A percentile compares a stretch with the other conserved stretches of the same genome.
Conservation (phyloP, 192 early-diverging fungal species). For the Paraglomus brasilianum region DNA sequence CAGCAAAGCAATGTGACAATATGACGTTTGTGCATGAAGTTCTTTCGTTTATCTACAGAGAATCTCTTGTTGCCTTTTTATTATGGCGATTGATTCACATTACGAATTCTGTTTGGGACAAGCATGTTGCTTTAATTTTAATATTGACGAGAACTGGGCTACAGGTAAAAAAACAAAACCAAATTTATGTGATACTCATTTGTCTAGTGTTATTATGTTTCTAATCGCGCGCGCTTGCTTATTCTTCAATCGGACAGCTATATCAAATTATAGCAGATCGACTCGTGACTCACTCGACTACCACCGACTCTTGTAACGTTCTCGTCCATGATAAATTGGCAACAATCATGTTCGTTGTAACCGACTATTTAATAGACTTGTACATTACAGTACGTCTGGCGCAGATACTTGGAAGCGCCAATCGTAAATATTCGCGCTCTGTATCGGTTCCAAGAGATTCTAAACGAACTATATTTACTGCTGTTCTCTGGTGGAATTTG, state of each 20-base stretch:
- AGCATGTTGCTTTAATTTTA: constrained; percentile 3
- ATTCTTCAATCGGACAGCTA: too few relatives aligned
- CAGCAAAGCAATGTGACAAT: too few relatives aligned
- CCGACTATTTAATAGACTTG: not conserved
- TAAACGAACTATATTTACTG: constrained; percentile 16
- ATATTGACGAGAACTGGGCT: constrained; percentile 2
- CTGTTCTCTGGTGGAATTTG: constrained; percentile 27
- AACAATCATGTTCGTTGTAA: too few relatives aligned
- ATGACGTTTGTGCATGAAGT: too few relatives aligned
- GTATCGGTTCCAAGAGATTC: not conserved
- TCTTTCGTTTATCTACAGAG: constrained; percentile 9
- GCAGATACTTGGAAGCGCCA: constrained; percentile 14
- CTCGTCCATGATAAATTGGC: too few relatives aligned
- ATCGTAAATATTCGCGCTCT: constrained; percentile 8
- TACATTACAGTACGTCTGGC: constrained; percentile 14
- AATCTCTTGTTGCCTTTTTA: constrained; percentile 12
- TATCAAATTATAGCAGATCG: too few relatives aligned
- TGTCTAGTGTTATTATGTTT: too few relatives aligned
- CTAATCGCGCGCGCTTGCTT: too few relatives aligned
- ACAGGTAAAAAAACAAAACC: not conserved
- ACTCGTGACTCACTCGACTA: too few relatives aligned
- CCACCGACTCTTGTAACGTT: too few relatives aligned
- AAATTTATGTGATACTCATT: too few relatives aligned
- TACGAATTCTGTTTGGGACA: constrained; percentile 23
- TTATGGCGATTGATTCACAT: constrained; percentile 29